Base-by-base conservation (phyloP, 1,284 basidiomycete species). In the Rhodotorula sp. region DNA sequence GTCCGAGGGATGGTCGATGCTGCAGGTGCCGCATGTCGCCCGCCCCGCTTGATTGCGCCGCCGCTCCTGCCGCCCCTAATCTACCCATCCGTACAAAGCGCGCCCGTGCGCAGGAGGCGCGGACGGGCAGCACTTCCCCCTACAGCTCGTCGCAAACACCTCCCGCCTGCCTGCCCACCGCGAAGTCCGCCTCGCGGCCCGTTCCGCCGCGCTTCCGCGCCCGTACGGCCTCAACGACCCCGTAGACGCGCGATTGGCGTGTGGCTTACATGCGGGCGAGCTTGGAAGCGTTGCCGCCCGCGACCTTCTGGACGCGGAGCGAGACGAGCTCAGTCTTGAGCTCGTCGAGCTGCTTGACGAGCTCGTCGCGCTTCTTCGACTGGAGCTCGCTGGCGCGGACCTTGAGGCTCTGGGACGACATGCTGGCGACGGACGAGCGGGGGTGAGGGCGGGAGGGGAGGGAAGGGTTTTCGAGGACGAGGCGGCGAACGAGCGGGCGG, bases 261-360 rank as follows among this genome's bases (percentile, higher is more conserved):
- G 21, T 50, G 37, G 86, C 91, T 82, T 83, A 98, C 96, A 99
- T 98, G 86, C 92, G 94, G 80, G 92, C 95, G 80, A 99, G 88
- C 87, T 99, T 99, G 77, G 91, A 90, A 72, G 95, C 91, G 79
- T 92, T 92, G 71, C 94, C 94, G 82, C 95, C 95, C 78, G 93
- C 93, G 82, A 97, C 93, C 88, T 98, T 99, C 87, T 97, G 94
- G 78, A 99, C 97, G 87, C 80, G 86, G 86, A 81, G 81, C 78
- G 81, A 79, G 78, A 94, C 87, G 80, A 99, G 92, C 88, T 99
- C 97, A 75, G 86, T 88, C 90, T 95, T 97, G 85, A 99, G 88
- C 86, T 99, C 97, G 72, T 84, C 84, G 76, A 99, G 89, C 85
- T 98, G 94, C 85, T 94, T 95, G 79, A 89, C 85, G 86, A 99